A percentile compares a stretch with the other conserved stretches of the same genome.
Evolutionary conservation across 176 grass and related monocot genomes (phyloP).

Genomic region (Raddia distichophylla): DNA sequence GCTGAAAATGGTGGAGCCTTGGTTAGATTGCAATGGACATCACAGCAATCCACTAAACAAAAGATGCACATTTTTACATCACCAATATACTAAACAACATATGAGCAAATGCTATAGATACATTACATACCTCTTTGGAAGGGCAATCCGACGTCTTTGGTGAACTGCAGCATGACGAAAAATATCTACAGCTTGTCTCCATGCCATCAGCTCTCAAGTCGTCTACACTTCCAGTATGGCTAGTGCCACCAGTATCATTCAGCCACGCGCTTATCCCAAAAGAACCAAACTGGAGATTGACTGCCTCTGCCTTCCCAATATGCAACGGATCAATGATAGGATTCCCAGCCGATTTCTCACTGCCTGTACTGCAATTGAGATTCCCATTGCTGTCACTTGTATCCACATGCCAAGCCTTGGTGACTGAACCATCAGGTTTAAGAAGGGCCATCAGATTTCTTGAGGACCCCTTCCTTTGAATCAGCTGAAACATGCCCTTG

Average conservation of each 20-base stretch:
- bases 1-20: constrained; percentile 45
- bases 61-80: not conserved
- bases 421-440: constrained; percentile 83
- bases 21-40: constrained; percentile 15
- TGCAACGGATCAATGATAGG: constrained; percentile 56
- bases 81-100: not conserved
- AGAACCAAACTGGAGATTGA: constrained; percentile 89
- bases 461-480: constrained; percentile 78
- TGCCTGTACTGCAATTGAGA: constrained; percentile 24
- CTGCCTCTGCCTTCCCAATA: constrained; percentile 69
- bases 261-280: constrained; percentile 91
- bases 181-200: constrained; percentile 47
- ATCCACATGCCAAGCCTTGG: constrained; percentile 84
- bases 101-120: not conserved
- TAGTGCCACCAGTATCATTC: constrained; percentile 69
- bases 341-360: constrained; percentile 42
- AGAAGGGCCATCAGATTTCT: constrained; percentile 93
- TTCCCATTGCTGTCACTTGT: constrained; percentile 36
- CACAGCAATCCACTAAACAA: not conserved
- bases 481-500: constrained; percentile 94
- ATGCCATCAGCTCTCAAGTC: constrained; percentile 60
- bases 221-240: constrained; percentile 73
- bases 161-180: constrained; percentile 80
- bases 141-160: constrained; percentile 72
- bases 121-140: constrained; percentile 76